Conservation (phyloP, 805 yeast genomes). For the Yamadazyma ubonensis region DNA sequence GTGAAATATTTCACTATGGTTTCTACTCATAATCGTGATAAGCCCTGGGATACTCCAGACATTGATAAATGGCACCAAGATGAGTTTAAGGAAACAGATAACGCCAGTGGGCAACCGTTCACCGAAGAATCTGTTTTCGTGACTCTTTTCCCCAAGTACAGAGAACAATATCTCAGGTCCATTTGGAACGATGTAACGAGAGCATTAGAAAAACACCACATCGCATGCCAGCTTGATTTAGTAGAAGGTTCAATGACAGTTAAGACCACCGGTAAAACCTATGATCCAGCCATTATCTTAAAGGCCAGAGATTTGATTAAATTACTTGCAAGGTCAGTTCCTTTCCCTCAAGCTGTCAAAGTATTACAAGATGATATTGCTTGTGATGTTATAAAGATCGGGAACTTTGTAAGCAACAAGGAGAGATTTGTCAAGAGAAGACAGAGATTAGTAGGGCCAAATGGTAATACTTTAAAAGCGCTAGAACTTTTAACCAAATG, state of each 20-base stretch:
- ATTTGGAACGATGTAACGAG: conserved; percentile 93
- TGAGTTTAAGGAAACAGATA: conserved; percentile 87
- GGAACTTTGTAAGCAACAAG: conserved; percentile 82
- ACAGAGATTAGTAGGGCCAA: conserved; percentile 95
- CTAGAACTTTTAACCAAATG: conserved; percentile 93
- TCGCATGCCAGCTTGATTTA: conserved; percentile 82
- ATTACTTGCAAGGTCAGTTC: conserved; percentile 91
- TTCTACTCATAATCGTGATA: conserved; percentile 89
- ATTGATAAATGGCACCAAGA: conserved; percentile 90
- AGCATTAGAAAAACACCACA: conserved; percentile 66
- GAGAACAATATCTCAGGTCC: conserved; percentile 84
- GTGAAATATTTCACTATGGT: conserved; percentile 53
- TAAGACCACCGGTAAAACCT: conserved; percentile 91
- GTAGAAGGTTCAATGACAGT: conserved; percentile 98
- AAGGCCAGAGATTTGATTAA: conserved; percentile 95
- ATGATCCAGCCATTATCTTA: conserved; percentile 88
- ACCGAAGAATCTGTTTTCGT: conserved; percentile 95
- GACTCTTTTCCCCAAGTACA: conserved; percentile 93
- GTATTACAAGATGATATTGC: conserved; percentile 89
- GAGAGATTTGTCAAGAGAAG: conserved; percentile 94
- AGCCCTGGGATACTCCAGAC: conserved; percentile 97
- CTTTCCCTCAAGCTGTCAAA: conserved; percentile 93
- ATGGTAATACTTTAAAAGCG: conserved; percentile 94
- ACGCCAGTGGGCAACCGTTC: conserved; percentile 81
- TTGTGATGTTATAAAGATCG: conserved; percentile 94